phyloP scores from a whole-genome alignment of 805 yeast genomes.

The Metschnikowia baotianmanensis region DNA sequence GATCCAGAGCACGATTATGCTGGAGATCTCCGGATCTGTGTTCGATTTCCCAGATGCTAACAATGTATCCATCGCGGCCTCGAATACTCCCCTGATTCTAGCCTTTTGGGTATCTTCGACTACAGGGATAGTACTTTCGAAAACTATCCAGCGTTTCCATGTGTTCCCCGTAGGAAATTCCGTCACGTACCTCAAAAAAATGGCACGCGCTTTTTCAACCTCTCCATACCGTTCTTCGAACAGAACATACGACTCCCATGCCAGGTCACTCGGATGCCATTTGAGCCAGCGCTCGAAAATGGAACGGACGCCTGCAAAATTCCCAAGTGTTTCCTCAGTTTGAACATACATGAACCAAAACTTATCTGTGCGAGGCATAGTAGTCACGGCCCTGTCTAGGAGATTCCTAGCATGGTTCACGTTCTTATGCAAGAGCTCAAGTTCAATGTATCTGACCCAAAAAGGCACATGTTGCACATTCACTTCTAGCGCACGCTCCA shows the following conservation, averaged over 20 bases:
- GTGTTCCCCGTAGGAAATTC: slow-evolving; percentile 43
- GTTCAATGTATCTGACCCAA: slow-evolving; percentile 81
- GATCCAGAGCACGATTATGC: slow-evolving; percentile 54
- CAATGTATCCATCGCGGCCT: slow-evolving; percentile 60
- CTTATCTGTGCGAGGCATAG: slow-evolving; percentile 77
- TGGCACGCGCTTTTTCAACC: slow-evolving; percentile 49
- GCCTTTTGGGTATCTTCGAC: slow-evolving; percentile 32
- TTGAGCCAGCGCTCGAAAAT: slow-evolving; percentile 78
- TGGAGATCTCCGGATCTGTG: slow-evolving; percentile 18
- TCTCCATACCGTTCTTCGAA: slow-evolving; percentile 71
- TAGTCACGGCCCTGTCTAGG: slow-evolving; percentile 70
- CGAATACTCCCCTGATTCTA: slow-evolving; percentile 60
- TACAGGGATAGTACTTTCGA: slow-evolving; percentile 48
- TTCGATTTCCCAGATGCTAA: slow-evolving; percentile 7
- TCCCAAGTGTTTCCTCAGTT: slow-evolving; percentile 75
- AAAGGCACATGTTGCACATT: slow-evolving; percentile 73
- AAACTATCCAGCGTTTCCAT: slow-evolving; percentile 76
- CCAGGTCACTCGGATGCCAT: slow-evolving; percentile 67
- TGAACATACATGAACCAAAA: slow-evolving; percentile 83
- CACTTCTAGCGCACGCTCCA: slow-evolving; percentile 82
- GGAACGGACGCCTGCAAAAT: slow-evolving; percentile 56
- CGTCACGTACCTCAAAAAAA: slow-evolving; percentile 51
- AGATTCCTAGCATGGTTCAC: slow-evolving; percentile 88
- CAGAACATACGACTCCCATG: slow-evolving; percentile 72
- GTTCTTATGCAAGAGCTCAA: slow-evolving; percentile 69